Evolutionary conservation across 768 basidiomycete genomes (phyloP).

Genomic region (Auriscalpium vulgare): DNA sequence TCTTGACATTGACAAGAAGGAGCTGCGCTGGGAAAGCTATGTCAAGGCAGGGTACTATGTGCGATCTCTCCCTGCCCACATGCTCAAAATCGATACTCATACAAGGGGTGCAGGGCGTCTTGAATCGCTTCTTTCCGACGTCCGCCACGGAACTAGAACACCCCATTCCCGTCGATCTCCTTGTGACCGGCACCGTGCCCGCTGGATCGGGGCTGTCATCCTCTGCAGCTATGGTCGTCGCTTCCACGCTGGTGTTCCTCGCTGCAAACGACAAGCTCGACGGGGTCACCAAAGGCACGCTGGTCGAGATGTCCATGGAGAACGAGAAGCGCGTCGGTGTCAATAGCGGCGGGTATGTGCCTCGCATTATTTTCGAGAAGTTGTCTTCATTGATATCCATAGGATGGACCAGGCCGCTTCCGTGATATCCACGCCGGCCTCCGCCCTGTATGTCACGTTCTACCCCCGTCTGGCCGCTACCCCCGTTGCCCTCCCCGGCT

Average conservation of each 20-base stretch:
- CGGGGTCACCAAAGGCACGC: conserved; percentile 51
- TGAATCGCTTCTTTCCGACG: conserved; percentile 49
- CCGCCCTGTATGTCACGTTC: conserved; percentile 77
- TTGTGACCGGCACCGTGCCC: conserved; percentile 78
- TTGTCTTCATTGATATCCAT: not conserved
- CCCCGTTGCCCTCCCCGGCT: conserved; percentile 53
- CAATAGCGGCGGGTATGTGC: conserved; percentile 66
- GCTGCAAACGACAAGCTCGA: conserved; percentile 62
- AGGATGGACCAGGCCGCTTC: conserved; percentile 93
- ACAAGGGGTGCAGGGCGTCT: conserved; percentile 43
- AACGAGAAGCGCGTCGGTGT: conserved; percentile 83
- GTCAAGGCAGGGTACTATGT: conserved; percentile 84
- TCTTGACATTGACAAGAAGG: conserved; percentile 62
- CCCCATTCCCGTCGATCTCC: conserved; percentile 59
- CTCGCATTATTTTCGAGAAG: not conserved
- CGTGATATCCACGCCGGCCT: conserved; percentile 61
- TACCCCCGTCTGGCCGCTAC: conserved; percentile 63
- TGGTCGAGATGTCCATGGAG: conserved; percentile 75
- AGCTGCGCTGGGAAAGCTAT: conserved; percentile 80
- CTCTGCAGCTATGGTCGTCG: conserved; percentile 87
- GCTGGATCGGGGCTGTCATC: conserved; percentile 83
- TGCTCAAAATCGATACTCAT: not conserved
- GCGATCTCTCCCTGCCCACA: conserved; percentile 20
- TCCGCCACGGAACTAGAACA: not conserved
- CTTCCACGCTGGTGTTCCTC: conserved; percentile 74